phyloP scores from a whole-genome alignment of 2,329 filamentous ascomycete species.

The Cryphonectria nitschkei region DNA sequence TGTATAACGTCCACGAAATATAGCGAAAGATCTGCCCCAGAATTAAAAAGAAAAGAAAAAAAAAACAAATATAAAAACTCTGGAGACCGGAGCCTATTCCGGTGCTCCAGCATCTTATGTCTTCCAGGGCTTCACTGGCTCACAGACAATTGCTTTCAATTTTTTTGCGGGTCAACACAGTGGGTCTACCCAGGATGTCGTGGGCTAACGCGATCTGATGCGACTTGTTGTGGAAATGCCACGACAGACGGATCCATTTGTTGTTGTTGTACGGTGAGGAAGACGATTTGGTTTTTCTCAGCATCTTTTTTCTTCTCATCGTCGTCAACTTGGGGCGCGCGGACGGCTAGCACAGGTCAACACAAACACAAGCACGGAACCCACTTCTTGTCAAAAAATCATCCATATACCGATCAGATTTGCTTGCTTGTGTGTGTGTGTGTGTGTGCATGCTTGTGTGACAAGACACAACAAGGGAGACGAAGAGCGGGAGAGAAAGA shows the following conservation, averaged over 20 bases:
- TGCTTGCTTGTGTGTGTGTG: not conserved
- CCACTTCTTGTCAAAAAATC: not conserved
- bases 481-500: no score
- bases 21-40: not conserved
- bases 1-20: no score
- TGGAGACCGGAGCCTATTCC: not conserved
- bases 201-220: conserved; percentile 12
- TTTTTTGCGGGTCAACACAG: conserved; percentile 2
- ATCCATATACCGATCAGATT: not conserved
- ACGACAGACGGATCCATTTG: not conserved
- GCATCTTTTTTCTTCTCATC: not conserved
- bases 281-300: not conserved
- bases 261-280: not conserved
- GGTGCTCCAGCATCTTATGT: not conserved
- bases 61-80: not conserved
- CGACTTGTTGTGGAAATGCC: conserved; percentile 1
- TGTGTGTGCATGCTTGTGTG: no score
- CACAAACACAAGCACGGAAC: not conserved
- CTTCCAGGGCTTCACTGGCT: not conserved
- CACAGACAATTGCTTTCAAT: not conserved
- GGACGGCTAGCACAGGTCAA: not conserved
- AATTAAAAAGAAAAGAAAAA: no score
- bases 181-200: conserved; percentile 17
- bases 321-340: not conserved
- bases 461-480: not conserved